Evolutionary conservation across 352 stramenopile genomes (phyloP).

Genomic region (Peronosclerospora sorghi): DNA sequence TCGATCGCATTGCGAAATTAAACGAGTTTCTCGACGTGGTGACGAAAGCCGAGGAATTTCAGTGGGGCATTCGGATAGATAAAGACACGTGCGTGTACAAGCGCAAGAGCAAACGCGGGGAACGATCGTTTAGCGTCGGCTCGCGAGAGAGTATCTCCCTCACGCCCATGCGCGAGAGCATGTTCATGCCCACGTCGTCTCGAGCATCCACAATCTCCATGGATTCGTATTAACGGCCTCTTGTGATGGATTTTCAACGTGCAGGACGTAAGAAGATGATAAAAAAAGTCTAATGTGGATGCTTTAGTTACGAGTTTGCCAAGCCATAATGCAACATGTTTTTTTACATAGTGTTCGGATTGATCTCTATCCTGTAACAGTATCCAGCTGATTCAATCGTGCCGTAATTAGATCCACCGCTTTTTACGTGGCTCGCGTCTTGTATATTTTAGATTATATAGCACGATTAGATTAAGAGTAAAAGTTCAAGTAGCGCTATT

Average conservation of each 20-base stretch:
- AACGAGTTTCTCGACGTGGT: slow-evolving; percentile 83
- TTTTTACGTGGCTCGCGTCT: too few species aligned
- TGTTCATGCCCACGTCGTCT: slow-evolving; percentile 46
- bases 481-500: too few species aligned
- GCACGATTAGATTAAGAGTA: too few species aligned
- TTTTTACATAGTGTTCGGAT: slow-evolving; percentile 25
- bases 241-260: slow-evolving; percentile 19
- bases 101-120: slow-evolving; percentile 69
- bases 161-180: slow-evolving; percentile 61
- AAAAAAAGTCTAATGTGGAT: neutral
- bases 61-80: slow-evolving; percentile 86
- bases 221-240: slow-evolving; percentile 30
- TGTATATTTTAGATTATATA: too few species aligned
- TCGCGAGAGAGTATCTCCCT: slow-evolving; percentile 75
- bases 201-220: slow-evolving; percentile 66
- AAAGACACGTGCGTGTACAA: slow-evolving; percentile 86
- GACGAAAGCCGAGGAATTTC: slow-evolving; percentile 76
- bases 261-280: slow-evolving; percentile 4
- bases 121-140: slow-evolving; percentile 51
- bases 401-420: too few species aligned
- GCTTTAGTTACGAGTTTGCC: neutral
- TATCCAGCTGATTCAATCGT: too few species aligned
- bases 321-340: slow-evolving; percentile 15
- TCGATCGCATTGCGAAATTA: slow-evolving; percentile 75
- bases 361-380: too few species aligned